A percentile compares a stretch with the other conserved stretches of the same genome.
Conservation (phyloP, 257 asterid genomes). For the Solanum virginianum region DNA sequence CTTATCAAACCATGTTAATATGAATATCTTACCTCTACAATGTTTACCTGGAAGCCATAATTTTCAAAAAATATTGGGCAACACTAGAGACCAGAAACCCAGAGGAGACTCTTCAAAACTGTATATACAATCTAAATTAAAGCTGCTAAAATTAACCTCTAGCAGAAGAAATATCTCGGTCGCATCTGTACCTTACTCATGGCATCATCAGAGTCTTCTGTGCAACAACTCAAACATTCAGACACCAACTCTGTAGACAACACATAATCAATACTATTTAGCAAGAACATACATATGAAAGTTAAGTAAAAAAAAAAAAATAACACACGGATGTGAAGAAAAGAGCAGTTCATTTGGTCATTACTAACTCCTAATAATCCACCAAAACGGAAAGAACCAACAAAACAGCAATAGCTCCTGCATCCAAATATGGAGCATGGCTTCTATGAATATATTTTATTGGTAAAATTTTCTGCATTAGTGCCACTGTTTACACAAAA, state of each 20-base stretch:
- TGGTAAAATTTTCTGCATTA: background rate
- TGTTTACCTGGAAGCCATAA: background rate
- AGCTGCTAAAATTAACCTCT: background rate
- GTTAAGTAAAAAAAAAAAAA: background rate
- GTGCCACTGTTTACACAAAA: background rate
- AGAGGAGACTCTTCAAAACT: background rate
- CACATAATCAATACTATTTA: background rate
- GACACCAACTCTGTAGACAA: slow-evolving; percentile 57
- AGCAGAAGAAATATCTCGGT: background rate
- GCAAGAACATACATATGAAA: background rate
- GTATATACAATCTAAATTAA: background rate
- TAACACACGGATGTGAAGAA: background rate
- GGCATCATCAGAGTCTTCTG: slow-evolving; percentile 94
- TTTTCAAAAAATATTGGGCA: background rate
- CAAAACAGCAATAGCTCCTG: background rate
- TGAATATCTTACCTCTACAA: background rate
- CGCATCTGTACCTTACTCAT: slow-evolving; percentile 57
- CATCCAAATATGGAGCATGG: background rate
- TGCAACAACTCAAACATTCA: slow-evolving; percentile 79
- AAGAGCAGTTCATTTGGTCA: background rate
- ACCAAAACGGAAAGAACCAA: background rate
- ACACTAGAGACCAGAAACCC: background rate
- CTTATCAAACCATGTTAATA: background rate
- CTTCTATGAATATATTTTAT: background rate
- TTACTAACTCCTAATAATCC: background rate